phyloP scores from a whole-genome alignment of 2,329 filamentous ascomycete genomes.

The Pochonia chlamydosporia region DNA sequence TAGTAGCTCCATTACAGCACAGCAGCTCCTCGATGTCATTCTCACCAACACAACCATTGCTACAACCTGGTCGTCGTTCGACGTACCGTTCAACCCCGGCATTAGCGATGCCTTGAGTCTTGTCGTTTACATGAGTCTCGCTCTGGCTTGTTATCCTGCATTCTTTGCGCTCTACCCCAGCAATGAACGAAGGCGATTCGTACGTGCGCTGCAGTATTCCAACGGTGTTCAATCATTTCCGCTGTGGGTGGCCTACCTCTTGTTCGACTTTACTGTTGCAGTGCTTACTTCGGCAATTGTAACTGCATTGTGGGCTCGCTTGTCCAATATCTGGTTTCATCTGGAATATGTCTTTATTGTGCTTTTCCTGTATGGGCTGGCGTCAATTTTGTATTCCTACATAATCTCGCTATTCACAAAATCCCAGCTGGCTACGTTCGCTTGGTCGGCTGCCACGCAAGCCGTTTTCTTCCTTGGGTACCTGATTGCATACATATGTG shows the following conservation, averaged over 20 bases:
- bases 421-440: constrained; percentile 79
- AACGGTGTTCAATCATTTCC: constrained; percentile 81
- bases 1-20: constrained; percentile 52
- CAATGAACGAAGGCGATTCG: constrained; percentile 71
- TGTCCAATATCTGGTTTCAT: constrained; percentile 66
- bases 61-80: constrained; percentile 70
- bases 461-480: constrained; percentile 67
- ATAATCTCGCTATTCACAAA: constrained; percentile 73
- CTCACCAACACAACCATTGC: constrained; percentile 63
- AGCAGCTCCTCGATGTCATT: constrained; percentile 62
- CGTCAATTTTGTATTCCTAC: constrained; percentile 72
- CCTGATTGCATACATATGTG: constrained; percentile 63
- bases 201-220: constrained; percentile 82
- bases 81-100: constrained; percentile 62
- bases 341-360: constrained; percentile 77
- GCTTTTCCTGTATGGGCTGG: constrained; percentile 74
- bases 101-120: constrained; percentile 72
- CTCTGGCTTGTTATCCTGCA: constrained; percentile 71
- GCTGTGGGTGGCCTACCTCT: constrained; percentile 76
- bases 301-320: constrained; percentile 61
- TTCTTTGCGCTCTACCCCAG: constrained; percentile 89
- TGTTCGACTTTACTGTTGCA: constrained; percentile 75
- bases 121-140: constrained; percentile 75
- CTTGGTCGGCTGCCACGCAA: constrained; percentile 72
- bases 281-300: constrained; percentile 58